Evolutionary conservation across 495 filamentous ascomycete species (phyloP).

Genomic region (Penicillium angulare): DNA sequence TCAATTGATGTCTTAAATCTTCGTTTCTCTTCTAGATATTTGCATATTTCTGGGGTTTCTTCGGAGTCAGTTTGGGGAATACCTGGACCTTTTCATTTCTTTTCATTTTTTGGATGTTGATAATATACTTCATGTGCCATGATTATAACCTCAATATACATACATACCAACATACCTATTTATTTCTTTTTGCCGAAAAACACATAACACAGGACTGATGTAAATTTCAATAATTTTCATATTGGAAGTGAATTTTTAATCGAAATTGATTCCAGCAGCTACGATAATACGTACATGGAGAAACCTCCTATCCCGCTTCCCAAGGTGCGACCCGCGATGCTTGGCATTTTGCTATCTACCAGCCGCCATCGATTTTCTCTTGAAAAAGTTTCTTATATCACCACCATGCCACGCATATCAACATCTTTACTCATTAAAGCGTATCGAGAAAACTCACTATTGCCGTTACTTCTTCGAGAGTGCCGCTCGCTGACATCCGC

Average conservation of each 20-base stretch:
- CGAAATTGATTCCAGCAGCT: no score
- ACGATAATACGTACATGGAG: no score
- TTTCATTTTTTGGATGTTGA: background rate
- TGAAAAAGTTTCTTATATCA: no score
- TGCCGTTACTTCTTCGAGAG: slow-evolving; percentile 65
- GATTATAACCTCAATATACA: background rate
- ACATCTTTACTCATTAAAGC: slow-evolving; percentile 59
- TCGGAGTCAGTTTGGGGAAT: background rate
- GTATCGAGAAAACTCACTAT: slow-evolving; percentile 51
- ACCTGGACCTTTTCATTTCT: background rate
- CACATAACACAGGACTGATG: no score
- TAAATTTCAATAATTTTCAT: no score
- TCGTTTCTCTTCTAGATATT: background rate
- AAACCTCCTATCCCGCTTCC: no score
- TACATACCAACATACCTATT: no score
- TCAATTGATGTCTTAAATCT: background rate
- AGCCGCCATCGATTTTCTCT: no score
- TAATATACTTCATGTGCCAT: background rate
- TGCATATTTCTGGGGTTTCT: background rate
- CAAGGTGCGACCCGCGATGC: no score
- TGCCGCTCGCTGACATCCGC: slow-evolving; percentile 68
- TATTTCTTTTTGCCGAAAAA: no score
- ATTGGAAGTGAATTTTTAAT: no score
- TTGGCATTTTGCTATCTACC: no score
- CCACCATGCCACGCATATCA: slow-evolving; percentile 69